A percentile compares a stretch with the other conserved stretches of the same genome.
Conservation (phyloP, 2,329 filamentous ascomycete species). For the Fusarium compactum region DNA sequence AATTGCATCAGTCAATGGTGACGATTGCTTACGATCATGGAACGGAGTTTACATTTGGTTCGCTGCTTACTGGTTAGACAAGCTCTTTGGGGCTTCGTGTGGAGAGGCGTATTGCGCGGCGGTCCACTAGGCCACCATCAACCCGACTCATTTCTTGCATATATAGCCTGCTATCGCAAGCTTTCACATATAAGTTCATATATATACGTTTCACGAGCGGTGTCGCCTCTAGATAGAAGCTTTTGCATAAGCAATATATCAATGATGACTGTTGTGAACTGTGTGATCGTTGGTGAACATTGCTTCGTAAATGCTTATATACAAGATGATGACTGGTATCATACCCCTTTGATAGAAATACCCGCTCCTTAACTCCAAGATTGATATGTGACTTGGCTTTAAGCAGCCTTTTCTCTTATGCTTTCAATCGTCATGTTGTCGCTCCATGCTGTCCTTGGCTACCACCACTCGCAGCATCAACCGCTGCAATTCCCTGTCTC, state of each 20-base stretch:
- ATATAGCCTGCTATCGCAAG: constrained; percentile 12
- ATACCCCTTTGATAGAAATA: constrained; percentile 10
- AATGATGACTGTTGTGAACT: background rate
- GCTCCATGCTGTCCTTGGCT: constrained; percentile 9
- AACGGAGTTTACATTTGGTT: constrained; percentile 41
- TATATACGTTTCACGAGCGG: background rate
- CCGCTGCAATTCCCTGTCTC: constrained; percentile 48
- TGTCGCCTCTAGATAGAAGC: constrained; percentile 24
- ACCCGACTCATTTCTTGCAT: constrained; percentile 20
- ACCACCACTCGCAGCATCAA: constrained; percentile 33
- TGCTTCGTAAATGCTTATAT: constrained; percentile 27
- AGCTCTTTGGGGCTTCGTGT: constrained; percentile 10
- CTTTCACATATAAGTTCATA: constrained; percentile 6
- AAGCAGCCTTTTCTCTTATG: background rate
- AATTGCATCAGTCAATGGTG: constrained; percentile 43
- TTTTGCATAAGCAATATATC: constrained; percentile 4
- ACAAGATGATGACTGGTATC: constrained; percentile 34
- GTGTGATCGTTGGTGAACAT: constrained; percentile 1
- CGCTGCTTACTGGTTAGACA: constrained; percentile 22
- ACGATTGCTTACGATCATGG: constrained; percentile 42
- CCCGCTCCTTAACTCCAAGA: constrained; percentile 9
- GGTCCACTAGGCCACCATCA: background rate
- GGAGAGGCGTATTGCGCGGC: constrained; percentile 5
- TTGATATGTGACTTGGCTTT: background rate
- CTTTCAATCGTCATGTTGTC: background rate